Evolutionary conservation across 2,329 filamentous ascomycete genomes (phyloP).

Genomic region (Penicillium freii): DNA sequence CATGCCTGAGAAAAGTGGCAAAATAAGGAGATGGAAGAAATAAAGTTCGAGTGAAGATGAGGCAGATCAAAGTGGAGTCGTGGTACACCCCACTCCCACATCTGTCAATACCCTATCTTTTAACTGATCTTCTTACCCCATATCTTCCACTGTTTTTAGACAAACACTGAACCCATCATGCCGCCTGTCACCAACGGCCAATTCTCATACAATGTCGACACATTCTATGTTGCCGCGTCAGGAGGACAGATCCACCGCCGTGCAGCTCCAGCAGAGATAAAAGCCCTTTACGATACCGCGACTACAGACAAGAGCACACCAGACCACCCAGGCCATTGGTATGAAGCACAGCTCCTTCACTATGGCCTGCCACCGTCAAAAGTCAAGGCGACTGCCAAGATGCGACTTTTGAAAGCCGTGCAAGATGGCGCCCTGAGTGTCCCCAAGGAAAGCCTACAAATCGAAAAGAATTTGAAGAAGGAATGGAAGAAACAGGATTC

Average conservation of each 20-base stretch:
- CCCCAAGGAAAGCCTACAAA: slow-evolving; percentile 48
- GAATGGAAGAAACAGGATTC: slow-evolving; percentile 55
- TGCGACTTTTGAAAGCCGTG: slow-evolving; percentile 58
- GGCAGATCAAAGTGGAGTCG: background rate
- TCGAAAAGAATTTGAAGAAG: slow-evolving; percentile 59
- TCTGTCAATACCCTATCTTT: background rate
- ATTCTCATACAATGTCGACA: slow-evolving; percentile 47
- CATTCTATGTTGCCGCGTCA: slow-evolving; percentile 49
- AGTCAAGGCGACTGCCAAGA: slow-evolving; percentile 58
- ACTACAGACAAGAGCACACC: slow-evolving; percentile 24
- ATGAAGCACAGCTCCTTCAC: slow-evolving; percentile 62
- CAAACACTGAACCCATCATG: background rate
- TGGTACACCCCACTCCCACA: background rate
- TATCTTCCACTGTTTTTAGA: background rate
- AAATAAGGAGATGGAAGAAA: background rate
- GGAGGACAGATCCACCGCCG: slow-evolving; percentile 48
- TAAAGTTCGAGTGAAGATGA: background rate
- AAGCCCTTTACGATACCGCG: slow-evolving; percentile 41
- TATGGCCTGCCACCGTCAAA: slow-evolving; percentile 60
- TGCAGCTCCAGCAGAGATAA: slow-evolving; percentile 47
- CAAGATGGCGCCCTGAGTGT: slow-evolving; percentile 50
- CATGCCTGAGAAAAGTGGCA: background rate
- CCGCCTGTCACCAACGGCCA: slow-evolving; percentile 35
- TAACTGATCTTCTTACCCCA: background rate
- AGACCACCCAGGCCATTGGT: slow-evolving; percentile 61